phyloP scores from a whole-genome alignment of 148 eudicot genomes.

The Arbutus unedo region DNA sequence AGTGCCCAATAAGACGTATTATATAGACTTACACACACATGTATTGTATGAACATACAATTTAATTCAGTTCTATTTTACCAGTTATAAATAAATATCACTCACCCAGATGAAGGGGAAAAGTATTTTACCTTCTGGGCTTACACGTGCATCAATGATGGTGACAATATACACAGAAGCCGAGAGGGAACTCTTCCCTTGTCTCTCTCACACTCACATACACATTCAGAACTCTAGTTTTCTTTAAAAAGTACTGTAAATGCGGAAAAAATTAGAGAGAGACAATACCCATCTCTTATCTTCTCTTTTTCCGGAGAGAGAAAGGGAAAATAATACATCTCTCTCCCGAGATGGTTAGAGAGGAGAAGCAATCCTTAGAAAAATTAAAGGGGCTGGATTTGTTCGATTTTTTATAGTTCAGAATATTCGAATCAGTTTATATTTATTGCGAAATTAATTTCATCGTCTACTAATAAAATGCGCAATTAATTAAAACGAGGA shows the following conservation, averaged over 20 bases:
- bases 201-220: not conserved
- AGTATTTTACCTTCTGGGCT: conserved; percentile 22
- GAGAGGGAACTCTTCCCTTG: not conserved
- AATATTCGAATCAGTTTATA: too few relatives aligned
- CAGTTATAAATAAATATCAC: not conserved
- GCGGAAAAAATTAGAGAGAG: conserved; percentile 1
- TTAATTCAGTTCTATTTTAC: conserved; percentile 8
- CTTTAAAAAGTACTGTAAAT: not conserved
- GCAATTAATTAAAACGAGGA: not conserved
- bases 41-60: not conserved
- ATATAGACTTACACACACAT: conserved; percentile 13
- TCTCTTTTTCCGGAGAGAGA: not conserved
- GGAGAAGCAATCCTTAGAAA: too few relatives aligned
- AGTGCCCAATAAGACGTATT: conserved; percentile 26
- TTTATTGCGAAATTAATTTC: too few relatives aligned
- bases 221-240: not conserved
- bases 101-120: conserved; percentile 22
- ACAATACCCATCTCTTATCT: conserved; percentile 16
- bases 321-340: not conserved
- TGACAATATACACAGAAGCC: conserved; percentile 13
- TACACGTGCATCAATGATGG: conserved; percentile 36
- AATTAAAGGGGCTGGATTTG: too few relatives aligned
- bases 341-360: not conserved
- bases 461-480: too few relatives aligned
- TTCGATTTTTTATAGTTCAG: too few relatives aligned